A percentile compares a stretch with the other conserved stretches of the same genome.
phyloP scores from a whole-genome alignment of 306 rosid species.

The Glycine soja region DNA sequence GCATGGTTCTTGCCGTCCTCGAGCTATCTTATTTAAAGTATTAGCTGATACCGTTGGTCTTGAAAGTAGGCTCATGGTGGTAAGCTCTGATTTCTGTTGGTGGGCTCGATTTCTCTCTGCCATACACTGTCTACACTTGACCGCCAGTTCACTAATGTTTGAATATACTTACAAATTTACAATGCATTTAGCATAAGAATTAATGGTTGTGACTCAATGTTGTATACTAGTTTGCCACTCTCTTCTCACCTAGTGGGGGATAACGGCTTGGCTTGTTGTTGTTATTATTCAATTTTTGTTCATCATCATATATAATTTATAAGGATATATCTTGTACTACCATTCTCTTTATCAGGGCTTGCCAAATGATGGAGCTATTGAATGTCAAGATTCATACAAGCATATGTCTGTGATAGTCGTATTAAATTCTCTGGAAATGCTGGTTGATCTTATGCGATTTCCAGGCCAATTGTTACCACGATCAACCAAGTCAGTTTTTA shows the following conservation, averaged over 20 bases:
- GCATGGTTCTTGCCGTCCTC: slow-evolving; percentile 94
- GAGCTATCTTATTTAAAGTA: slow-evolving; percentile 93
- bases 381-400: slow-evolving; percentile 81
- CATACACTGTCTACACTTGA: not conserved
- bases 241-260: slow-evolving; percentile 29
- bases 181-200: slow-evolving; percentile 14
- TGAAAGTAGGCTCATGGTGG: slow-evolving; percentile 92
- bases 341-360: slow-evolving; percentile 72
- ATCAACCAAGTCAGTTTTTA: slow-evolving; percentile 83
- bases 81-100: slow-evolving; percentile 52
- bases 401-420: slow-evolving; percentile 89
- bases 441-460: slow-evolving; percentile 96
- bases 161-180: not conserved
- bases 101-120: slow-evolving; percentile 4
- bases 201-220: slow-evolving; percentile 31
- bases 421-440: slow-evolving; percentile 82
- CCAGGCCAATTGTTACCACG: slow-evolving; percentile 90
- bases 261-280: slow-evolving; percentile 37
- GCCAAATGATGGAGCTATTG: slow-evolving; percentile 83
- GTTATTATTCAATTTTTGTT: slow-evolving; percentile 39
- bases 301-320: slow-evolving; percentile 31
- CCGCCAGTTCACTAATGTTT: slow-evolving; percentile 6
- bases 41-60: slow-evolving; percentile 97
- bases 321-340: slow-evolving; percentile 38
- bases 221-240: slow-evolving; percentile 25